Conservation (phyloP, 495 filamentous ascomycete genomes). For the Usnea hakonensis region DNA sequence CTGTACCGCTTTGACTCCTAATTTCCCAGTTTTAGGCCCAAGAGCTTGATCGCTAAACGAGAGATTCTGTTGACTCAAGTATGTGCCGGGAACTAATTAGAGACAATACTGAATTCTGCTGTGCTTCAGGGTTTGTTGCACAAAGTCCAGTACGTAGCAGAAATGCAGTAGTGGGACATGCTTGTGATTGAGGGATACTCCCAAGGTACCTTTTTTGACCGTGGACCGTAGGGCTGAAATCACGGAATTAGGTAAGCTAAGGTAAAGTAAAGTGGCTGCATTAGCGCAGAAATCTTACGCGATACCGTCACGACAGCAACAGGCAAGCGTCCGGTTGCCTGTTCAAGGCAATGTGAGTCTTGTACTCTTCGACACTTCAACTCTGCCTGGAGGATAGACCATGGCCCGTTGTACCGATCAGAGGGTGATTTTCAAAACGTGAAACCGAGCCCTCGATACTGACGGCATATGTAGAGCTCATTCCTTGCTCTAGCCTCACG, state of each 20-base stretch:
- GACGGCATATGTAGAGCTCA: constrained; percentile 8
- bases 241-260: no score
- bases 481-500: background rate
- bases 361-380: background rate
- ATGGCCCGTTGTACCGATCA: background rate
- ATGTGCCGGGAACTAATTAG: no score
- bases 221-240: background rate
- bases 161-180: no score
- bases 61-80: no score
- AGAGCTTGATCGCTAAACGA: no score
- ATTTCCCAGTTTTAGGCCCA: no score
- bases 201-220: no score
- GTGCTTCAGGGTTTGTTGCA: no score
- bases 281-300: background rate
- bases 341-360: background rate
- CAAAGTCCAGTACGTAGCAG: no score
- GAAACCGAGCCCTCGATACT: background rate
- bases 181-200: no score
- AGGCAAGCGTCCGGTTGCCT: constrained; percentile 4
- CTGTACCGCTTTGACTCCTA: no score
- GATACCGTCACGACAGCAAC: constrained; percentile 15
- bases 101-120: no score
- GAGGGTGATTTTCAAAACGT: background rate
- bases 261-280: background rate
- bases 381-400: background rate